Evolutionary conservation across 2,329 filamentous ascomycete genomes (phyloP).

Genomic region (Neobulgaria alba): DNA sequence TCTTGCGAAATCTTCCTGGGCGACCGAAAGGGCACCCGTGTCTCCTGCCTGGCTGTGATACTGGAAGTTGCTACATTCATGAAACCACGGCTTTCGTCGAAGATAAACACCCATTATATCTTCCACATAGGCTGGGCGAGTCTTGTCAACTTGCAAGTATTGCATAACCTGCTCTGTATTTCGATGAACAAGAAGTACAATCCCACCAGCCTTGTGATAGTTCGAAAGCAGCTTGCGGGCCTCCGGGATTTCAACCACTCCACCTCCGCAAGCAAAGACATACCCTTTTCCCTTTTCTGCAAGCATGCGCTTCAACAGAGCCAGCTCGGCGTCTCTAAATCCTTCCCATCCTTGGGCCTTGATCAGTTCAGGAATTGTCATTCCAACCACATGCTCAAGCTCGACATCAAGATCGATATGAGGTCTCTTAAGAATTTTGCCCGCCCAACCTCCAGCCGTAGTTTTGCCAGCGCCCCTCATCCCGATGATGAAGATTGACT

Average conservation of each 20-base stretch:
- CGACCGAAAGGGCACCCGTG: constrained; percentile 24
- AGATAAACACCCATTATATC: constrained; percentile 89
- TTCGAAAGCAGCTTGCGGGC: constrained; percentile 67
- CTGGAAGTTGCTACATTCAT: constrained; percentile 87
- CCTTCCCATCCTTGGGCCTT: constrained; percentile 72
- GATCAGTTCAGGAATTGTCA: constrained; percentile 81
- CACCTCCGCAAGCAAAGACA: constrained; percentile 89
- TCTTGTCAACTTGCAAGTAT: constrained; percentile 82
- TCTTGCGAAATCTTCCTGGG: constrained; percentile 56
- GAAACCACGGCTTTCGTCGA: constrained; percentile 80
- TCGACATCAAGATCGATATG: constrained; percentile 84
- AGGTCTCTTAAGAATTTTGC: constrained; percentile 62
- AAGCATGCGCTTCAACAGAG: constrained; percentile 64
- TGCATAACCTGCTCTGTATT: constrained; percentile 82
- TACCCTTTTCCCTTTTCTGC: constrained; percentile 66
- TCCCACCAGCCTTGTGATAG: constrained; percentile 68
- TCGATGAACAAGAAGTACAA: constrained; percentile 79
- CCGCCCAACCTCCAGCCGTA: constrained; percentile 81
- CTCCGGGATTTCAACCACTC: constrained; percentile 78
- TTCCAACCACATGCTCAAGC: constrained; percentile 64
- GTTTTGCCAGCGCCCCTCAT: constrained; percentile 98
- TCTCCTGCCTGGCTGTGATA: constrained; percentile 69
- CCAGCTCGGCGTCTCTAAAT: constrained; percentile 73
- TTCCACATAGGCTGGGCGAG: constrained; percentile 82
- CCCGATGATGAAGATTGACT: constrained; percentile 87